phyloP scores from a whole-genome alignment of 2,329 filamentous ascomycete genomes.

The Fusarium burgessii region DNA sequence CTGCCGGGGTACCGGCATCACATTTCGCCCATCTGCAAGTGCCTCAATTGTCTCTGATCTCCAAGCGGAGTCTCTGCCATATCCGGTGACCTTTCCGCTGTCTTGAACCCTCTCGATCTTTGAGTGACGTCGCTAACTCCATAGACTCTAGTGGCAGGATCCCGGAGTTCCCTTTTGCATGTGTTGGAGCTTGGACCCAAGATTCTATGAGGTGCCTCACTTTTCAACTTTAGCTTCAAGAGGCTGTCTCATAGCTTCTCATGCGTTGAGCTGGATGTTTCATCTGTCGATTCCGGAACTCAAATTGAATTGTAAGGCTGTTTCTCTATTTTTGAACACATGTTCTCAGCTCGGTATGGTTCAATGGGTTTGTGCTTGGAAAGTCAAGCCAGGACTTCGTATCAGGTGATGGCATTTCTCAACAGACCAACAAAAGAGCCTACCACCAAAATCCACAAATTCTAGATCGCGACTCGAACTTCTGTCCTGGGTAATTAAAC shows the following conservation, averaged over 20 bases:
- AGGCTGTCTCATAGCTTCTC: constrained; percentile 23
- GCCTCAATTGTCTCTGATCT: constrained; percentile 42
- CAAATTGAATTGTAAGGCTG: constrained; percentile 2
- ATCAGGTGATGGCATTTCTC: constrained; percentile 29
- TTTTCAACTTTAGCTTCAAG: constrained; percentile 28
- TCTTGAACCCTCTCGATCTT: constrained; percentile 26
- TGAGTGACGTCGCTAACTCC: constrained; percentile 39
- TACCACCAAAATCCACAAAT: constrained; percentile 31
- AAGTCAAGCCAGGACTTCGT: constrained; percentile 15
- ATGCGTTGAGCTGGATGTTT: constrained; percentile 17
- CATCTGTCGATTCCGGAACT: constrained; percentile 7
- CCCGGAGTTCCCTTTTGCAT: constrained; percentile 5
- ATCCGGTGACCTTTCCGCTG: constrained; percentile 23
- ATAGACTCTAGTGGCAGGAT: not conserved
- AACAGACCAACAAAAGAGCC: constrained; percentile 34
- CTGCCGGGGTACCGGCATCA: constrained; percentile 44
- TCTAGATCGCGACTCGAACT: constrained; percentile 42
- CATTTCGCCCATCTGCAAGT: constrained; percentile 42
- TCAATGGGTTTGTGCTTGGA: constrained; percentile 19
- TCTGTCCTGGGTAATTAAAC: constrained; percentile 17
- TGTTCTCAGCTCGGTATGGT: constrained; percentile 4
- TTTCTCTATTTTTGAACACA: constrained; percentile 1
- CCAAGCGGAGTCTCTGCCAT: constrained; percentile 21
- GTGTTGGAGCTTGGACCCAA: constrained; percentile 26
- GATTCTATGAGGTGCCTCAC: constrained; percentile 23